Base-by-base conservation (phyloP, 179 eudicot species). In the Corrigiola litoralis region DNA sequence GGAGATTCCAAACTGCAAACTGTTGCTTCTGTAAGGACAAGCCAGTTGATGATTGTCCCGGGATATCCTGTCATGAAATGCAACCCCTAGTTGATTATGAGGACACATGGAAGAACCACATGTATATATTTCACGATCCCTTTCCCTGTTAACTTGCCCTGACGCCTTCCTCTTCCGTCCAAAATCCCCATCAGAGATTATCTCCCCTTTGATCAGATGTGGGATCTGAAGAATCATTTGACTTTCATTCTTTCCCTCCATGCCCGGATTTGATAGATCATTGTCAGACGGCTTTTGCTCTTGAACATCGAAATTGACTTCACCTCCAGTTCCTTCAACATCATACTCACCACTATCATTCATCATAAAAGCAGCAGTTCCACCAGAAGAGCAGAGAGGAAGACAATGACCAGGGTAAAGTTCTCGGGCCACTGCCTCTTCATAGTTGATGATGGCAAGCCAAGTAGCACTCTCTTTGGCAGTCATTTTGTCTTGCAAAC, bases 41-140 rank as follows among this genome's bases (percentile, higher is more conserved):
- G 63, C 61, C 42, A 80, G 56, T 51, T 83, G 88, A 68, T 89
- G 96, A 67, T 81, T 84, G 69, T 89, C 86, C 34, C 92, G 71
- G 3, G 82, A 56, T 24, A 74, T 61, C 75, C 87, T 71, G 79
- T 86, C 87, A 49, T 57, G 76, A 64, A 88, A 88, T 9, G 86
- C 87, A 52, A 71, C 78, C 50, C 70, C 63, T 11, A 74, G 61
- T 50, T 82, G 83, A 69, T 70, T 70, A 36, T 82, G 82, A 47
- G 92, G 92, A 51, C 96, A 89, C 11, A 74, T 79, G 10, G 66
- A 67, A 63, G 68, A 81, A 72, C 80, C 86, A 40, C 96, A 89
- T 0, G 90, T 81, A 69, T 74, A 89, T 38, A 75, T 64, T 73
- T 78, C 83, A 44, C 73, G 74, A 38, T 80, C 84, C 55, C 67